Percentiles rank a stretch among this genome's conserved stretches.
phyloP scores from a whole-genome alignment of 495 filamentous ascomycete genomes.

The Aspergillus campestris region DNA sequence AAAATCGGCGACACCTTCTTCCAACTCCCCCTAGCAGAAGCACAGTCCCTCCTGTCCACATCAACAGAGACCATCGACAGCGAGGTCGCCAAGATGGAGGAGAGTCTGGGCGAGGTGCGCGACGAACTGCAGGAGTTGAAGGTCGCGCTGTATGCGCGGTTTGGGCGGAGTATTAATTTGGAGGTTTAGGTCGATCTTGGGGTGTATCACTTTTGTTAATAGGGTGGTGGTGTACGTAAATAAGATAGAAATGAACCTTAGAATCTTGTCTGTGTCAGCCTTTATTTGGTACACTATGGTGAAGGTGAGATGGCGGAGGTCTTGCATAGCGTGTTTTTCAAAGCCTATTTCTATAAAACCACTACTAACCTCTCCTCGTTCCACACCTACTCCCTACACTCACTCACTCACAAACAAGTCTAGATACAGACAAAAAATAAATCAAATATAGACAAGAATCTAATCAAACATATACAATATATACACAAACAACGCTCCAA shows the following conservation, averaged over 20 bases:
- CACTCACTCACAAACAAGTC: too few species aligned
- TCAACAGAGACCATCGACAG: slow-evolving; percentile 64
- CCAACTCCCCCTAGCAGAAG: slow-evolving; percentile 71
- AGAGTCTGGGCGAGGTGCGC: slow-evolving; percentile 59
- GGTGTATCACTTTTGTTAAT: background rate
- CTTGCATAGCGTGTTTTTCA: too few species aligned
- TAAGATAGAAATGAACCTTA: too few species aligned
- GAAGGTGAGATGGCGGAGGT: too few species aligned
- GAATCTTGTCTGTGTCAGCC: background rate
- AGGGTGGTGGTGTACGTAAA: too few species aligned
- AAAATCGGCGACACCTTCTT: slow-evolving; percentile 96
- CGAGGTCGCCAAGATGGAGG: slow-evolving; percentile 68
- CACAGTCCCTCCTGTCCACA: slow-evolving; percentile 69
- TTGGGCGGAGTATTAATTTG: slow-evolving; percentile 90
- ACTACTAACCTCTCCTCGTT: too few species aligned
- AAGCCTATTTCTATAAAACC: too few species aligned
- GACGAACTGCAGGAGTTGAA: slow-evolving; percentile 85
- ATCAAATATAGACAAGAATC: too few species aligned
- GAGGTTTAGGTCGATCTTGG: slow-evolving; percentile 63
- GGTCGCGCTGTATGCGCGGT: slow-evolving; percentile 84
- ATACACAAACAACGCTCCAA: background rate
- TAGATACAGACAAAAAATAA: too few species aligned
- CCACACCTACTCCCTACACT: too few species aligned
- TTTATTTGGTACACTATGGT: too few species aligned
- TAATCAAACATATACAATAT: background rate